A percentile compares a stretch with the other conserved stretches of the same genome.
Conservation (phyloP, 345 rosid species). For the Eutrema heterophyllum region DNA sequence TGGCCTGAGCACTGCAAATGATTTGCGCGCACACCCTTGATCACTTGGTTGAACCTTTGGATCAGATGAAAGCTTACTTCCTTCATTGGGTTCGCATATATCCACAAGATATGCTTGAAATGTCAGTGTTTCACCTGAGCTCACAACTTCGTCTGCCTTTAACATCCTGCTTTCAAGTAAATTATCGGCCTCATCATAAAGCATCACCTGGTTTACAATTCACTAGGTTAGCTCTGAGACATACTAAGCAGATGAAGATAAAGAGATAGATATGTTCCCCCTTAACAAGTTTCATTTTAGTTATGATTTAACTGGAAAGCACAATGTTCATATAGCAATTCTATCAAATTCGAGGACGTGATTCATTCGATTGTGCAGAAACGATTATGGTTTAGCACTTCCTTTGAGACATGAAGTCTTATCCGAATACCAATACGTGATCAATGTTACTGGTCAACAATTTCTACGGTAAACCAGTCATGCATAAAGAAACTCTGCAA, state of each 20-base stretch:
- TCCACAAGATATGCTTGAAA: constrained; percentile 63
- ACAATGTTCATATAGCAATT: background rate
- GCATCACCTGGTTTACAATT: constrained; percentile 44
- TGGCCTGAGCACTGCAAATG: constrained; percentile 19
- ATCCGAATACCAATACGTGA: background rate
- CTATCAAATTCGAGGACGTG: background rate
- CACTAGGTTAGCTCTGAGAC: background rate
- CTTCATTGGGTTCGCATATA: constrained; percentile 55
- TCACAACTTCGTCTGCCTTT: constrained; percentile 52
- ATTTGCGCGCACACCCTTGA: constrained; percentile 13
- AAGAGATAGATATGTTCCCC: background rate
- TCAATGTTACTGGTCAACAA: background rate
- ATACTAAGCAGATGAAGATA: background rate
- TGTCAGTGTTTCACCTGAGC: constrained; percentile 49
- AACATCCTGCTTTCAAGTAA: constrained; percentile 67
- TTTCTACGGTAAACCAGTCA: background rate
- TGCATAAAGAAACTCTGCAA: background rate
- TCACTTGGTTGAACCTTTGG: constrained; percentile 19
- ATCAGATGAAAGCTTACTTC: constrained; percentile 17
- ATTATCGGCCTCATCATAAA: constrained; percentile 66
- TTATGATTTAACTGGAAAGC: background rate
- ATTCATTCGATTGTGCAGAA: background rate
- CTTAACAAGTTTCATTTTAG: background rate
- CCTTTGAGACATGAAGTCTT: background rate
- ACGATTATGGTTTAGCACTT: too few relatives aligned